Base-by-base conservation (phyloP, 108 stramenopile genomes). In the Cyclotella cryptica region DNA sequence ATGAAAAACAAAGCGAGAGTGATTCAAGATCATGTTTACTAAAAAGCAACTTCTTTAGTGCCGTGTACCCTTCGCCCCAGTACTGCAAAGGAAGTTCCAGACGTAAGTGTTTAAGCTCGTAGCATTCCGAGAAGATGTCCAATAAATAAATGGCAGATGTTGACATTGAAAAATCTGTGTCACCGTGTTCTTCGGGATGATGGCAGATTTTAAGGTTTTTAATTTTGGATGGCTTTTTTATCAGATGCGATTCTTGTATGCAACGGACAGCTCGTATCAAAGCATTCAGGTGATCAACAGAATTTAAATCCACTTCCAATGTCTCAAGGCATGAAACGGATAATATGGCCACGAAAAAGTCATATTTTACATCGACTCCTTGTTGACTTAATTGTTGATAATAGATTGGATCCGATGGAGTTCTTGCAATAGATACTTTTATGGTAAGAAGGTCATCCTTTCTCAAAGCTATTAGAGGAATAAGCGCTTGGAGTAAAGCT, bases 71-170 rank as follows among this genome's bases (percentile, higher is more conserved):
- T 11, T 19, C 74, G 3, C 46, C 21, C 74, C 63, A 75, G 3
- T 41, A 44, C 39, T 57, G 10, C 28, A n/a, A 8, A 13, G 64
- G 65, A 11, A 75, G 28, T 10, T 55, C 52, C 47, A 75, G 42
- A 42, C 1, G 44, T 30, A 75, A 52, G 1, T 14, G 1, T 28
- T 65, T 24, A 12, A 75, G 60, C 22, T 44, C 3, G 0, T 75
- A 3, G 24, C 74, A 75, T 53, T 54, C 53, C 18, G 74, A 75
- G 28, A 75, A 75, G 22, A 39, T 40, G 13, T 66, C 24, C 29
- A 75, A 24, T 26, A 75, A 1, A 49, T n/a, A 27, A 15, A 59
- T 9, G 27, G 45, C 72, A 61, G 72, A 73, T 40, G 42, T 13
- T 8, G 17, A 35, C 40, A 3, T 10, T 21, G 27, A 6, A 24